Conservation (phyloP, 2,329 filamentous ascomycete species). For the Pseudogymnoascus pannorum region DNA sequence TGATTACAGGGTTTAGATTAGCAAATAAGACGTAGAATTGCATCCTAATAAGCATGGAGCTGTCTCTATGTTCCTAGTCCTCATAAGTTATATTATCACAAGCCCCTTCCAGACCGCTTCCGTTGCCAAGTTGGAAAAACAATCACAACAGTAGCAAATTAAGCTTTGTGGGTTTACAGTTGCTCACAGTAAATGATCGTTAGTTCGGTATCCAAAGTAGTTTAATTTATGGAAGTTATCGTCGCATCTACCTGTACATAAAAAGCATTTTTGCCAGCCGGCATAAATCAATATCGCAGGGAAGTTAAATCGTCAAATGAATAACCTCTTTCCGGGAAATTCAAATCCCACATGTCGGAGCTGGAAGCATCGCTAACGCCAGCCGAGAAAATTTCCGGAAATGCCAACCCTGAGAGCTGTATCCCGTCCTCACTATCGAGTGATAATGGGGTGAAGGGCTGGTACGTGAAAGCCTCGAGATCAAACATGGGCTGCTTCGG, state of each 20-base stretch:
- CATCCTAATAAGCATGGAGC: not conserved
- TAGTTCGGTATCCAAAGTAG: not conserved
- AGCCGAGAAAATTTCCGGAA: conserved; percentile 1
- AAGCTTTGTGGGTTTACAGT: not conserved
- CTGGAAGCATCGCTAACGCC: conserved; percentile 2
- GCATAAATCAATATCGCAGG: not conserved
- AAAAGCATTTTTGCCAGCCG: not conserved
- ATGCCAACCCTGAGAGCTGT: not conserved
- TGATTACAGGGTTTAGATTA: not conserved
- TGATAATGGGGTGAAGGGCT: not conserved
- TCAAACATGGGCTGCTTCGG: not conserved
- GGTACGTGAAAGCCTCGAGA: not conserved
- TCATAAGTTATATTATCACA: not conserved
- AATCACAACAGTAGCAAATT: not conserved
- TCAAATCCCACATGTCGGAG: conserved; percentile 6
- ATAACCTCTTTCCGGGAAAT: not conserved
- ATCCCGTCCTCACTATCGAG: not conserved
- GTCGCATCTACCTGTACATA: not conserved
- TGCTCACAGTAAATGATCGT: not conserved
- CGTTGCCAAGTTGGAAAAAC: not conserved
- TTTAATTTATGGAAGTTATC: not conserved
- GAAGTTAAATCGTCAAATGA: not conserved
- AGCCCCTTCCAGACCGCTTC: too few relatives aligned
- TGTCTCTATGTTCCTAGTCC: not conserved
- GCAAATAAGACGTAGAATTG: not conserved